phyloP scores from a whole-genome alignment of 2,329 filamentous ascomycete species.

The Aureobasidium pullulans region DNA sequence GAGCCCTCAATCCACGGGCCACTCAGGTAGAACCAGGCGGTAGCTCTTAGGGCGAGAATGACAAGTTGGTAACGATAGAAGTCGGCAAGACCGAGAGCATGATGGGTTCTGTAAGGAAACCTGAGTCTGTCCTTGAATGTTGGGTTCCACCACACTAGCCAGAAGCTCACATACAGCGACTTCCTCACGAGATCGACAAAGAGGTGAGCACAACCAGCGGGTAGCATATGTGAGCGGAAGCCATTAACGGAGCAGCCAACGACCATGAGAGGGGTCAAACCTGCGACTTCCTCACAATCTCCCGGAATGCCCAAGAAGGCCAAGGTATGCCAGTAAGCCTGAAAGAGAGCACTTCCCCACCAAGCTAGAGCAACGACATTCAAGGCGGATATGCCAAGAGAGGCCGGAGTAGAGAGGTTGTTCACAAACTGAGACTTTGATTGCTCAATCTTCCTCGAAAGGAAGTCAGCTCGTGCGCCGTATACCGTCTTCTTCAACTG shows the following conservation, averaged over 20 bases:
- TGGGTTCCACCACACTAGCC: slow-evolving; percentile 28
- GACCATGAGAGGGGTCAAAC: slow-evolving; percentile 1
- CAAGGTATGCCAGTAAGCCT: slow-evolving; percentile 30
- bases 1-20: slow-evolving; percentile 14
- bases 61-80: slow-evolving; percentile 62
- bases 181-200: slow-evolving; percentile 21
- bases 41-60: slow-evolving; percentile 48
- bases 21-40: slow-evolving; percentile 30
- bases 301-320: slow-evolving; percentile 9
- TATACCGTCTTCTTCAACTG: slow-evolving; percentile 67
- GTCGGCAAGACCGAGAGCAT: slow-evolving; percentile 39
- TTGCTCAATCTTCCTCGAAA: slow-evolving; percentile 21
- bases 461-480: slow-evolving; percentile 66
- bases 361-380: slow-evolving; percentile 36
- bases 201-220: slow-evolving; percentile 19
- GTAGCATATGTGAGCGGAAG: slow-evolving; percentile 17
- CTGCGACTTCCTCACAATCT: slow-evolving; percentile 12
- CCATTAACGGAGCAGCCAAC: slow-evolving; percentile 17
- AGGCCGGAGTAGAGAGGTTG: not conserved
- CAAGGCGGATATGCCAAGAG: slow-evolving; percentile 1
- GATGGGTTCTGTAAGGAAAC: slow-evolving; percentile 22
- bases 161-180: slow-evolving; percentile 19
- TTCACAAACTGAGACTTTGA: slow-evolving; percentile 18
- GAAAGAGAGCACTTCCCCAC: slow-evolving; percentile 31
- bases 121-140: slow-evolving; percentile 23